Conservation (phyloP, 495 filamentous ascomycete species). For the Tuber melanosporum region DNA sequence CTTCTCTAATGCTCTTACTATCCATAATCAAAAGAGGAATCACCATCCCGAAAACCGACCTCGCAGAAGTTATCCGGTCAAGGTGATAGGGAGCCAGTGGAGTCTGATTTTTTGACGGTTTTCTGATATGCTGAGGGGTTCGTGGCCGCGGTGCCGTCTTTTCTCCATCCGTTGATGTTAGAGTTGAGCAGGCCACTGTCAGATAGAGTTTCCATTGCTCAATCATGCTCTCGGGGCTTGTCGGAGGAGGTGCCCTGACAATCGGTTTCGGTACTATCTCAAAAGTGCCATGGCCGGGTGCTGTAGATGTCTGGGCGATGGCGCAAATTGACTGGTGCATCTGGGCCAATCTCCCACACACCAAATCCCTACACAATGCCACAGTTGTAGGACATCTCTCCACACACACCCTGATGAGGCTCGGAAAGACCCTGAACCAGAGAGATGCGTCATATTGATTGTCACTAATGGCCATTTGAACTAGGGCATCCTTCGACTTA, state of each 20-base stretch:
- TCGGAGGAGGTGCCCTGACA: slow-evolving; percentile 51
- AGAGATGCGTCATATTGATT: slow-evolving; percentile 88
- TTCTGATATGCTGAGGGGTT: slow-evolving; percentile 73
- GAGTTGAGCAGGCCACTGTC: slow-evolving; percentile 91
- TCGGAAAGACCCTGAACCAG: slow-evolving; percentile 97
- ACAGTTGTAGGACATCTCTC: slow-evolving; percentile 87
- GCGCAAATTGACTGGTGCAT: slow-evolving; percentile 78
- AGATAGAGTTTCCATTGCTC: slow-evolving; percentile 99
- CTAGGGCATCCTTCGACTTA: slow-evolving; percentile 73
- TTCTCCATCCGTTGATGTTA: slow-evolving; percentile 73
- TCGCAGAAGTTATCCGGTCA: slow-evolving; percentile 81
- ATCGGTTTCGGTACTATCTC: slow-evolving; percentile 54
- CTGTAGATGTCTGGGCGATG: slow-evolving; percentile 66
- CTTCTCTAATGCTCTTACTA: slow-evolving; percentile 70
- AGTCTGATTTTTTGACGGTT: slow-evolving; percentile 60
- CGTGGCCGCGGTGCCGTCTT: slow-evolving; percentile 47
- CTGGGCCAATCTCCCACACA: slow-evolving; percentile 83
- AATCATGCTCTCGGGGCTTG: slow-evolving; percentile 77
- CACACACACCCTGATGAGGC: slow-evolving; percentile 82
- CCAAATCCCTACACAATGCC: slow-evolving; percentile 78
- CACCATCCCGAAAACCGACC: slow-evolving; percentile 79
- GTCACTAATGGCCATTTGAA: slow-evolving; percentile 93
- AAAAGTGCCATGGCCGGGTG: slow-evolving; percentile 53
- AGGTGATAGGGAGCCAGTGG: slow-evolving; percentile 53
- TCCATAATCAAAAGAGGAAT: slow-evolving; percentile 77